Percentiles rank a stretch among this genome's conserved stretches.
These are phyloP conservation scores for Naganishia randhawae DNA, from an alignment of 768 basidiomycete genomes.

Conservation along the genomic window DNA sequence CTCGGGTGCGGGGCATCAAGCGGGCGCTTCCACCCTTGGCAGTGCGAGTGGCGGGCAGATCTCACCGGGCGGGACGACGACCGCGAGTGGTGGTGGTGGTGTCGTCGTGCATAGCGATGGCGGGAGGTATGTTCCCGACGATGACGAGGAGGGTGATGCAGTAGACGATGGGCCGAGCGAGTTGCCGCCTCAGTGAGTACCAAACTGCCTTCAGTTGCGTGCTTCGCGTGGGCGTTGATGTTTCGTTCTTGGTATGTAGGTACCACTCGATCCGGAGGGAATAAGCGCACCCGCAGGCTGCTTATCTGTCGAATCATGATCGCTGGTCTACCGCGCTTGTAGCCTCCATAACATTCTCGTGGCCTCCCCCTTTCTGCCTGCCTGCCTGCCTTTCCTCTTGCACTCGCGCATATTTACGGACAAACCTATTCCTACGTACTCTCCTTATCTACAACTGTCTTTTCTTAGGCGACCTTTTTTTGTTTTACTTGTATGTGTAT, in stretches of 20 bases:
- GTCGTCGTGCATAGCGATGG: constrained; percentile 42
- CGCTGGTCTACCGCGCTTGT: neutral
- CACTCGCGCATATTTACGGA: neutral
- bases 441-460: too few species aligned
- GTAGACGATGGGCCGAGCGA: constrained; percentile 31
- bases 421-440: neutral
- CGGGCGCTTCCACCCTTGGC: neutral
- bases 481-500: neutral
- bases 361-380: neutral
- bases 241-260: neutral
- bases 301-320: too few species aligned
- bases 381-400: neutral
- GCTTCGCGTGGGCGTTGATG: neutral
- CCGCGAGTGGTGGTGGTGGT: constrained; percentile 28
- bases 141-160: constrained; percentile 32
- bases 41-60: neutral
- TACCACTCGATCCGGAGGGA: constrained; percentile 4
- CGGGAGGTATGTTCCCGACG: constrained; percentile 35
- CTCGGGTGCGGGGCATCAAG: neutral
- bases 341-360: neutral
- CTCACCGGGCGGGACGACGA: neutral
- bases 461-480: neutral
- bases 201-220: too few species aligned
- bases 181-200: constrained; percentile 50
- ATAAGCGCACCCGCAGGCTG: too few species aligned